These are phyloP conservation scores for Psidium friedrichsthalianum DNA, from an alignment of 345 rosid genomes.

Conservation along the genomic window DNA sequence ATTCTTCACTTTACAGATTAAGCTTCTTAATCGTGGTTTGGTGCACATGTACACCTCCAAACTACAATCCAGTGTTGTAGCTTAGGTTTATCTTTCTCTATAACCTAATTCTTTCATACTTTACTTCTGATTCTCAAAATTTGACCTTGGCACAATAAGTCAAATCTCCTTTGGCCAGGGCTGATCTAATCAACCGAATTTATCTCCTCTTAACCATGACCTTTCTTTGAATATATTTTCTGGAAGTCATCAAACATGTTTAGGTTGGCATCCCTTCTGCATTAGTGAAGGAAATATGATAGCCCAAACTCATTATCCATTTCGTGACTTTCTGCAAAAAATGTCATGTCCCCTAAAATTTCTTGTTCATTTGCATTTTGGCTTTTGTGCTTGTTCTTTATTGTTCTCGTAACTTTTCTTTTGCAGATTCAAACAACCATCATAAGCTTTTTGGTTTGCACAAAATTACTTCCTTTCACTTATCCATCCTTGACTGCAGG, in stretches of 20 bases:
- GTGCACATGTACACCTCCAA: neutral
- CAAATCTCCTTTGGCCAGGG: neutral
- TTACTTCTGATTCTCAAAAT: neutral
- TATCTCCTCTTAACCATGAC: neutral
- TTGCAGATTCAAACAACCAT: neutral
- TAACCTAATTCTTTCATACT: neutral
- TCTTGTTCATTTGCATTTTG: neutral
- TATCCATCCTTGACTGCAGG: constrained; percentile 26
- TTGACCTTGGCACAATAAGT: neutral
- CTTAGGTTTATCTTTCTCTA: neutral
- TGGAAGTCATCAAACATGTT: neutral
- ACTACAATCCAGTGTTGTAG: neutral
- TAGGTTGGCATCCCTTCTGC: neutral
- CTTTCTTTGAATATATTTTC: neutral
- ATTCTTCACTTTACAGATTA: neutral
- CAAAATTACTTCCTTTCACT: neutral
- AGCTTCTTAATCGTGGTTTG: neutral
- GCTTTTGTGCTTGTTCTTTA: neutral
- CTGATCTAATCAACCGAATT: neutral
- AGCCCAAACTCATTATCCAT: neutral
- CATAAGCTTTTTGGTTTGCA: neutral
- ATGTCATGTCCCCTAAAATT: neutral
- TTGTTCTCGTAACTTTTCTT: neutral
- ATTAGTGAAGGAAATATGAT: neutral
- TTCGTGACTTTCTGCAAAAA: neutral